Conservation (phyloP, 192 early-diverging fungal species). For the Entomortierella parvispora region DNA sequence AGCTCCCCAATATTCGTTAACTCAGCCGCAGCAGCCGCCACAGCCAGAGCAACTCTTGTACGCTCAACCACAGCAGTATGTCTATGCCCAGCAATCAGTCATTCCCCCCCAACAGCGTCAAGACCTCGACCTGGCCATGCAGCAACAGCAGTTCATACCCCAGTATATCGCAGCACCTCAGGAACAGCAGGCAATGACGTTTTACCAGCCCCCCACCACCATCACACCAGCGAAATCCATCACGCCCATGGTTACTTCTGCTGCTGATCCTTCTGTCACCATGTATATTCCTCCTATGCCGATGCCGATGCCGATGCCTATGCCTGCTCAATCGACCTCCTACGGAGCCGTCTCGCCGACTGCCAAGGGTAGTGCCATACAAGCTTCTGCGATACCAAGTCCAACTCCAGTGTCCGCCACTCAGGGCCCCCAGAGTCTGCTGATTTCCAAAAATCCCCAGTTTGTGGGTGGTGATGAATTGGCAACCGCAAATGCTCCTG, state of each 20-base stretch:
- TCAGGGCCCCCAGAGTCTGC: conserved; percentile 1
- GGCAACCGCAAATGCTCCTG: neutral
- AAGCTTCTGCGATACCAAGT: neutral
- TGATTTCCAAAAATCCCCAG: neutral
- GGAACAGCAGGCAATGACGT: conserved; percentile 4
- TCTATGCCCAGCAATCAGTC: neutral
- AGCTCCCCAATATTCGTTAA: neutral
- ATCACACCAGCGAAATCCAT: neutral
- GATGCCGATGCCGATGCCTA: neutral
- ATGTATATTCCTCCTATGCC: neutral
- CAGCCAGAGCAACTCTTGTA: neutral
- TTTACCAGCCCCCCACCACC: neutral
- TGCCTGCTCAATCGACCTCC: conserved; percentile 4
- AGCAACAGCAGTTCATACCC: neutral
- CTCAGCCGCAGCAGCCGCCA: neutral
- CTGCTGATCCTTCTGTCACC: neutral
- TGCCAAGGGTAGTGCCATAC: neutral
- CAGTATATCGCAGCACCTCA: neutral
- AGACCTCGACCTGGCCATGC: neutral
- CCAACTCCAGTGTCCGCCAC: neutral
- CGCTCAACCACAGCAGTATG: neutral
- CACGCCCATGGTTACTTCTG: neutral
- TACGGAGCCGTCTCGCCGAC: neutral
- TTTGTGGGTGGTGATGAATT: neutral
- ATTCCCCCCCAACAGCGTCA: neutral